These are phyloP conservation scores for Coemansia sp. DNA, from an alignment of 192 early-diverging fungal genomes.

Conservation along the genomic window DNA sequence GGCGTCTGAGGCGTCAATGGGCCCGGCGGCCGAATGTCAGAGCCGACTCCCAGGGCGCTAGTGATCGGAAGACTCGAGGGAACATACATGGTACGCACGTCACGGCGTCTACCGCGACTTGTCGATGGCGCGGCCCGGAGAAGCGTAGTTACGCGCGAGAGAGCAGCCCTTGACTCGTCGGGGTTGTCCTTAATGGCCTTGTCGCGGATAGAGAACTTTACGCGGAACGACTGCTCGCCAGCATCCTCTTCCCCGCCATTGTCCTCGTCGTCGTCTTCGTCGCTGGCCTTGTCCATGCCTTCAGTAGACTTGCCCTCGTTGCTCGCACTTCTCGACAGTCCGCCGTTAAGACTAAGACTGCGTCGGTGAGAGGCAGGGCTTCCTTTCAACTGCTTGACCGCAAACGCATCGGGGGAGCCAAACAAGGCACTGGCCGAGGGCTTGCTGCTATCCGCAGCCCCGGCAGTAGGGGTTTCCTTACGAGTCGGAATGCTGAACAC, in stretches of 20 bases:
- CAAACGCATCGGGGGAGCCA: constrained; percentile 17
- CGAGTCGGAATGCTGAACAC: constrained; percentile 32
- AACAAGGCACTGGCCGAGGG: constrained; percentile 9
- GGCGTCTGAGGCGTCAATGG: background rate
- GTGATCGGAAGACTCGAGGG: constrained; percentile 12
- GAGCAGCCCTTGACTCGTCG: constrained; percentile 44
- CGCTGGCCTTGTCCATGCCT: constrained; percentile 3
- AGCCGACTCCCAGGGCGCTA: background rate
- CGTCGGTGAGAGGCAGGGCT: constrained; percentile 17
- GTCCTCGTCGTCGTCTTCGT: constrained; percentile 12
- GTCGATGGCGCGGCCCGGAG: constrained; percentile 30
- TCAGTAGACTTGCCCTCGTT: background rate
- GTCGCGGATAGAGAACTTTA: constrained; percentile 51
- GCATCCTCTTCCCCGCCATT: constrained; percentile 5
- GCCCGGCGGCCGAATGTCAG: background rate
- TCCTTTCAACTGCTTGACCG: background rate
- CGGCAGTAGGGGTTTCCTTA: background rate
- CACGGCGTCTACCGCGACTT: constrained; percentile 33
- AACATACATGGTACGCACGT: constrained; percentile 51
- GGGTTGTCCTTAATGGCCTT: constrained; percentile 48
- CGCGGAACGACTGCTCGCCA: constrained; percentile 30
- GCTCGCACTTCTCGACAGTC: constrained; percentile 2
- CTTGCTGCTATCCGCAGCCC: background rate
- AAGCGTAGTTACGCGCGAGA: constrained; percentile 42
- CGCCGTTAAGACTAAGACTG: constrained; percentile 21